Conservation (phyloP, 768 basidiomycete species). For the Trametes cinnabarina region DNA sequence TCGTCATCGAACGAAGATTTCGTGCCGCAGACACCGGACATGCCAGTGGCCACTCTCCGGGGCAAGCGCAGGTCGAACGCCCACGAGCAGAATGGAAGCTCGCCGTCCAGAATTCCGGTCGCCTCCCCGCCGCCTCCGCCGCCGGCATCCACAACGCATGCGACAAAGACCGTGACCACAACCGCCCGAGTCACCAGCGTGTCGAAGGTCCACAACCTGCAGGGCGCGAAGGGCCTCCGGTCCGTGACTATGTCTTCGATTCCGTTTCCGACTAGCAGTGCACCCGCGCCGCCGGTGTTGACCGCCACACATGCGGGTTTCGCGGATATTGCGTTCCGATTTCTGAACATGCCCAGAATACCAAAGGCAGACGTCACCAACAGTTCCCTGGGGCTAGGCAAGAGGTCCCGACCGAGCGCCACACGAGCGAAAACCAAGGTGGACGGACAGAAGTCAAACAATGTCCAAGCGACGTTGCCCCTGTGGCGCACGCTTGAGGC, state of each 20-base stretch:
- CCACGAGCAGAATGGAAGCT: slow-evolving; percentile 12
- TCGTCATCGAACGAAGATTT: neutral
- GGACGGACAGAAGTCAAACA: neutral
- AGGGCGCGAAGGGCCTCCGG: neutral
- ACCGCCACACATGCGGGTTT: slow-evolving; percentile 9
- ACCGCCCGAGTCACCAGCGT: neutral
- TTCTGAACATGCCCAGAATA: neutral
- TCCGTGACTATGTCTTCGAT: slow-evolving; percentile 1
- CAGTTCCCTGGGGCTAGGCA: neutral
- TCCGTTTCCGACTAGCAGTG: slow-evolving; percentile 12
- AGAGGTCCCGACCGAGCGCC: slow-evolving; percentile 1
- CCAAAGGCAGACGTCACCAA: neutral
- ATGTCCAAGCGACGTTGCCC: neutral
- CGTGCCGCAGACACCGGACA: slow-evolving; percentile 5
- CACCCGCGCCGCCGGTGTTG: slow-evolving; percentile 5
- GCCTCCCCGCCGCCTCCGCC: slow-evolving; percentile 6
- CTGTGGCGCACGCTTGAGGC: slow-evolving; percentile 14
- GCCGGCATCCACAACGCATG: neutral
- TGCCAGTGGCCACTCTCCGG: slow-evolving; percentile 8
- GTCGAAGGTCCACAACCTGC: neutral
- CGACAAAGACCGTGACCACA: neutral
- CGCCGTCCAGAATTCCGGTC: neutral
- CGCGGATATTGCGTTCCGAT: neutral
- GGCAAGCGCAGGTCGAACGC: slow-evolving; percentile 12
- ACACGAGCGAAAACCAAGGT: neutral